Percentiles rank a stretch among this genome's conserved stretches.
Evolutionary conservation across 2,329 filamentous ascomycete genomes (phyloP).

Genomic region (Saccharata proteae): DNA sequence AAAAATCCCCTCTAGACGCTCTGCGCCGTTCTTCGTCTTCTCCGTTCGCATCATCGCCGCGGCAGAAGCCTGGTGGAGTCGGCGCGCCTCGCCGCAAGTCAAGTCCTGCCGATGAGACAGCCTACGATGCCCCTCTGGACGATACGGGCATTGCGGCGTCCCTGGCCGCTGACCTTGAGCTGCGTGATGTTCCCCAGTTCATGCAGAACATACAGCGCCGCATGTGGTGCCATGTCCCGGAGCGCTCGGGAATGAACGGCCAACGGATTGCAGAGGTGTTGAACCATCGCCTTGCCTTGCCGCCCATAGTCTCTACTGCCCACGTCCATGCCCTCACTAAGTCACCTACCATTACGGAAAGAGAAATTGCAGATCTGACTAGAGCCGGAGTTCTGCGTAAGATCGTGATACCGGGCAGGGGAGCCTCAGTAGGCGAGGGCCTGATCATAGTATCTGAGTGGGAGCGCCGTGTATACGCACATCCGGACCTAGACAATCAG

Average conservation of each 20-base stretch:
- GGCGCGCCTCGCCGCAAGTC: slow-evolving; percentile 8
- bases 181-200: slow-evolving; percentile 51
- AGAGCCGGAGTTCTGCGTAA: slow-evolving; percentile 46
- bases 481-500: slow-evolving; percentile 24
- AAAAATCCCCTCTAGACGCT: slow-evolving; percentile 9
- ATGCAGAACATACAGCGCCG: slow-evolving; percentile 47
- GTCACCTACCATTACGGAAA: slow-evolving; percentile 52
- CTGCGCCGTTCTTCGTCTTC: slow-evolving; percentile 23
- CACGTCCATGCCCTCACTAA: slow-evolving; percentile 54
- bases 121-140: slow-evolving; percentile 38
- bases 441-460: slow-evolving; percentile 49
- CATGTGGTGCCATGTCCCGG: slow-evolving; percentile 55
- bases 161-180: slow-evolving; percentile 43
- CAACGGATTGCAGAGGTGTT: slow-evolving; percentile 51
- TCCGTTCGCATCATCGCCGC: slow-evolving; percentile 23
- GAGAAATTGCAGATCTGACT: slow-evolving; percentile 52
- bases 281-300: slow-evolving; percentile 46
- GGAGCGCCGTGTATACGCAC: slow-evolving; percentile 25
- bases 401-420: slow-evolving; percentile 49
- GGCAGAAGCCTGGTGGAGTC: slow-evolving; percentile 21
- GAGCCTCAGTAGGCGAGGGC: slow-evolving; percentile 50
- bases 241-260: slow-evolving; percentile 49
- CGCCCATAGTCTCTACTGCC: slow-evolving; percentile 52
- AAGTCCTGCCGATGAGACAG: slow-evolving; percentile 17
- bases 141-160: slow-evolving; percentile 47